These are phyloP conservation scores for Coemansia asiatica DNA, from an alignment of 192 early-diverging fungal genomes.

Conservation along the genomic window DNA sequence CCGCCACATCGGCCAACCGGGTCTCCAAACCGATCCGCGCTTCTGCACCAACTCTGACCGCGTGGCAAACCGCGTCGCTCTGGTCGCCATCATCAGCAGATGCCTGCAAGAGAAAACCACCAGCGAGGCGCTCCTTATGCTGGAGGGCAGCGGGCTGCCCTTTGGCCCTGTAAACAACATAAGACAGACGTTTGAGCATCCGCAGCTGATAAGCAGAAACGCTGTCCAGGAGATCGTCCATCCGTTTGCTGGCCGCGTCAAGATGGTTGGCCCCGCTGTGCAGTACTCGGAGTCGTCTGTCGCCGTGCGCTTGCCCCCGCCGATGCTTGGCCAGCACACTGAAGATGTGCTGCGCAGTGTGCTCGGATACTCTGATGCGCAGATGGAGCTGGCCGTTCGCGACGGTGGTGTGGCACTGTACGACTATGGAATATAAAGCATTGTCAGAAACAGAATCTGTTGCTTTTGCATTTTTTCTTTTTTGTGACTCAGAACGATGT, in stretches of 20 bases:
- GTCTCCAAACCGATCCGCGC: slow-evolving; percentile 53
- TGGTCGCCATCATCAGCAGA: slow-evolving; percentile 63
- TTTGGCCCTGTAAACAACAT: slow-evolving; percentile 84
- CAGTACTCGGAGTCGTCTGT: slow-evolving; percentile 71
- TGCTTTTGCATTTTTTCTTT: background rate
- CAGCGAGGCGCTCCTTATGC: slow-evolving; percentile 59
- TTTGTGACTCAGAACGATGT: too few species aligned
- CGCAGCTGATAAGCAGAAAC: slow-evolving; percentile 64
- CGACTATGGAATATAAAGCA: slow-evolving; percentile 11
- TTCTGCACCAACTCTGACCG: slow-evolving; percentile 74
- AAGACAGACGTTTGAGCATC: slow-evolving; percentile 73
- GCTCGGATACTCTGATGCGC: slow-evolving; percentile 62
- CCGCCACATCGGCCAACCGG: slow-evolving; percentile 45
- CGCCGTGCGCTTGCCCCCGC: slow-evolving; percentile 66
- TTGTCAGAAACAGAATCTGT: background rate
- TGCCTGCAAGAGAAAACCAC: slow-evolving; percentile 58
- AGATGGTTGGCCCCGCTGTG: slow-evolving; percentile 71
- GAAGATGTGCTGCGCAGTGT: slow-evolving; percentile 67
- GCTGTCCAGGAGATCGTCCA: slow-evolving; percentile 85
- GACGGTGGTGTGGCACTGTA: slow-evolving; percentile 27
- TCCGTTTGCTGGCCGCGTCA: slow-evolving; percentile 74
- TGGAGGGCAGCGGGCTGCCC: slow-evolving; percentile 74
- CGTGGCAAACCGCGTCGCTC: slow-evolving; percentile 66
- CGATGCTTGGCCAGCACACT: slow-evolving; percentile 87
- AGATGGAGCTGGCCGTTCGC: slow-evolving; percentile 51